Evolutionary conservation across 176 grass and related monocot species (phyloP).

Genomic region (Lolium multiflorum): DNA sequence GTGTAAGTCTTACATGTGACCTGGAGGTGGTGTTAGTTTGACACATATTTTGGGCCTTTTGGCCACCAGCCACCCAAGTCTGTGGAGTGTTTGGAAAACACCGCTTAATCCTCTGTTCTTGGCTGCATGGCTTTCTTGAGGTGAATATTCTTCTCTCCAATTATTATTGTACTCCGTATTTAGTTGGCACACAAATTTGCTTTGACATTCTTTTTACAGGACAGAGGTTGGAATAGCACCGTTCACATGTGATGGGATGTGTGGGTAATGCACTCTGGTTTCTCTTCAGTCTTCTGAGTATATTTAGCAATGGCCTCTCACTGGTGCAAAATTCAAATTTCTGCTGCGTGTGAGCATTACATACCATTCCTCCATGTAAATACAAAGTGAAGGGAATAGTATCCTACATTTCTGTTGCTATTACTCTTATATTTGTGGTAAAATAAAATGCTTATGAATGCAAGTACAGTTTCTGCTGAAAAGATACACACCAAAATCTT

Average conservation of each 20-base stretch:
- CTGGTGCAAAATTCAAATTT: background rate
- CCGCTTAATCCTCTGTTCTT: slow-evolving; percentile 13
- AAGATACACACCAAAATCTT: background rate
- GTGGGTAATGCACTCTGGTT: background rate
- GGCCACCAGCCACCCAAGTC: background rate
- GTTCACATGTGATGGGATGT: slow-evolving; percentile 21
- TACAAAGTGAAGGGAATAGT: slow-evolving; percentile 1
- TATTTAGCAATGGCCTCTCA: slow-evolving; percentile 7
- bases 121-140: background rate
- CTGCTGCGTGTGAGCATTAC: background rate
- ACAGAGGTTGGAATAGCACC: background rate
- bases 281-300: background rate
- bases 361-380: background rate
- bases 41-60: slow-evolving; percentile 17
- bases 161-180: background rate
- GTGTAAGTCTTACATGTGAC: background rate
- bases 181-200: background rate
- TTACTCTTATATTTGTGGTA: background rate
- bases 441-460: slow-evolving; percentile 1
- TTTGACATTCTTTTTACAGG: slow-evolving; percentile 33
- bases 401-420: slow-evolving; percentile 16
- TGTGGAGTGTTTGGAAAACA: background rate
- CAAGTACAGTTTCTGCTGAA: background rate
- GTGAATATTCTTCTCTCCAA: slow-evolving; percentile 25
- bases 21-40: background rate